Base-by-base conservation (phyloP, 2,329 filamentous ascomycete species). In the Graphilbum sp. region DNA sequence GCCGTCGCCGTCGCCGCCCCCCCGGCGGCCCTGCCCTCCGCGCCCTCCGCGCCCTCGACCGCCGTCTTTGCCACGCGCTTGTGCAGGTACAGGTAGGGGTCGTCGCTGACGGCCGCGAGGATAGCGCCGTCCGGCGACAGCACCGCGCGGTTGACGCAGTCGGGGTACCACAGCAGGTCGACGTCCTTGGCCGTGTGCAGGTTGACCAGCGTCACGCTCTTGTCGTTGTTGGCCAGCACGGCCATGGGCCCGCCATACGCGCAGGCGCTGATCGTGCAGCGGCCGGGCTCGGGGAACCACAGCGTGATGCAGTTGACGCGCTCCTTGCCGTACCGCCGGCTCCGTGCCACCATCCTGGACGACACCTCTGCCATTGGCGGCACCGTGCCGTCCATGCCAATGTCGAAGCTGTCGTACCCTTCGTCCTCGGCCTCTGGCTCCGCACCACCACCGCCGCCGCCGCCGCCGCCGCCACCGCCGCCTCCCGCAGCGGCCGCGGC, bases 101-200 rank as follows among this genome's bases (percentile, higher is more conserved):
- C 80, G 52, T 98, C 90, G 31, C 88, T 82, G 32, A 96, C 82
- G 2, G 86, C 83, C 6, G 87, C 69, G 17, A 96, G 65, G 11
- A 88, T 60, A 17, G 68, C 71, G 1, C 87, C 88, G 53, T 95
- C 81, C 0, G 88, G 90, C 7, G 88, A 95, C 37, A 98, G 78
- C n/a, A 87, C 74, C 25, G 87, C 84, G 51, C 92, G 85, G 50
- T 98, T 98, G 62, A 96, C 88, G 46, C 77, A 81, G 52, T 88
- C 81, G 5, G 82, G 79, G 46, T 93, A 79, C 4, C 72, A 67
- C 38, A 95, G 62, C 32, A 76, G 68, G 39, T 82, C 75, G 18
- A 92, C 59, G 27, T 79, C 65, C 42, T 80, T 66, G 13, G 57
- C 55, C 37, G 78, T 72, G 21, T 71, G 64, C 17, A 96, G 63